A percentile compares a stretch with the other conserved stretches of the same genome.
Evolutionary conservation across 2,329 filamentous ascomycete species (phyloP).

Genomic region (Venturia asperata): DNA sequence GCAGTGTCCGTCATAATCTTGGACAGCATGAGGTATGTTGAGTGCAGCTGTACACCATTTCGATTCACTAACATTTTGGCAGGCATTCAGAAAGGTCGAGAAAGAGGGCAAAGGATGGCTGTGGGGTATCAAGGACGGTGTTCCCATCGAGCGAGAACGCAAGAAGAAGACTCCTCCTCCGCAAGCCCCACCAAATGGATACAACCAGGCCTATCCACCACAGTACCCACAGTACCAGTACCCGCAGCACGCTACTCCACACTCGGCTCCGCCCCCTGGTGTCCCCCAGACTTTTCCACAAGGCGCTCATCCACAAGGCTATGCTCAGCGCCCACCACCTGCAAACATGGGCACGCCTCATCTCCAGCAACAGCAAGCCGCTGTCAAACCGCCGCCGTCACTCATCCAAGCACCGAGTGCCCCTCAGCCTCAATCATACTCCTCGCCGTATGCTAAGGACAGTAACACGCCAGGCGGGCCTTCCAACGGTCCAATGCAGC

Average conservation of each 20-base stretch:
- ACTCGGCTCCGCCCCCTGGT: not conserved
- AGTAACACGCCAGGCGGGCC: slow-evolving; percentile 3
- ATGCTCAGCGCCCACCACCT: slow-evolving; percentile 1
- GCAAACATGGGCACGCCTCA: slow-evolving; percentile 1
- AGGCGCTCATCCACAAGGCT: slow-evolving; percentile 8
- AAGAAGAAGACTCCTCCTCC: slow-evolving; percentile 20
- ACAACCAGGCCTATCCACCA: slow-evolving; percentile 3
- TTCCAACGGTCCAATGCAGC: not conserved
- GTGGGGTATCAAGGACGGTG: slow-evolving; percentile 20
- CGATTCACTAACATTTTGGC: not conserved
- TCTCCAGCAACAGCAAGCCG: slow-evolving; percentile 2
- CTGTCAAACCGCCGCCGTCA: not conserved
- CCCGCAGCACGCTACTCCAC: slow-evolving; percentile 3
- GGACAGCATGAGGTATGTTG: slow-evolving; percentile 42
- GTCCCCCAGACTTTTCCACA: not conserved
- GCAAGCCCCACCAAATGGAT: slow-evolving; percentile 14
- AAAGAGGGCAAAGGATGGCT: slow-evolving; percentile 21
- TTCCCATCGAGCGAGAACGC: slow-evolving; percentile 19
- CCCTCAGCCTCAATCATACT: slow-evolving; percentile 12
- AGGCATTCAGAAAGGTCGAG: slow-evolving; percentile 20
- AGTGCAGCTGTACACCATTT: not conserved
- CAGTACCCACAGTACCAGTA: slow-evolving; percentile 15
- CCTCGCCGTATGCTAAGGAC: slow-evolving; percentile 17
- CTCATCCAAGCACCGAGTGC: not conserved
- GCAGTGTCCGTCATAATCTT: slow-evolving; percentile 59